Evolutionary conservation across 495 filamentous ascomycete species (phyloP), one percentile per base, ranked within the genome.

Genomic region (Neurospora discreta): DNA sequence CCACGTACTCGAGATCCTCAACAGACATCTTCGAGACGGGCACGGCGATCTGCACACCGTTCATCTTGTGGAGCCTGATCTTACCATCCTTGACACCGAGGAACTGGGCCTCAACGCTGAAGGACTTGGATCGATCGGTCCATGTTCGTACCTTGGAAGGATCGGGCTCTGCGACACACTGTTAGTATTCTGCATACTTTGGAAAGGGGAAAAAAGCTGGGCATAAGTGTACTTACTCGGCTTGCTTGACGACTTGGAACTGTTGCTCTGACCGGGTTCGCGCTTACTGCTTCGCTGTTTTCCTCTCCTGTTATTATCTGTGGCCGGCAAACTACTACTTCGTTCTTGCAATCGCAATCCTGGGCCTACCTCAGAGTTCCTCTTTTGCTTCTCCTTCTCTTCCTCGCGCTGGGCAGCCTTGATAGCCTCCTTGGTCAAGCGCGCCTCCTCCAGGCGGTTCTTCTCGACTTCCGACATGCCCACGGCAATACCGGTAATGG

Each of bases 41-140:
- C 5, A 99, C 95, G 9, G 95, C 95, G 81, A 99, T 99, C 80
- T 98, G 97, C 68, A 99, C 93, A 13, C 95, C 95, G 77, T 99
- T 99, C 79, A 90, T 84, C 84, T 99, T 99, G 83, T 99, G 95
- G 6, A 99, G 85, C 81, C 98, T 95, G 73, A 99, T 95, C 83
- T 99, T 98, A 65, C 93, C 93, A 79, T 98, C 95, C 78, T 89
- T 91, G 30, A 97, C 84, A 20, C 94, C 96, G 72, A 98, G 89
- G 78, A 98, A 99, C 77, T 99, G 93, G 11, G 95, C 95, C 71
- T 99, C 95, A 71, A 99, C 95, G 72, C 93, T 97, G 81, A 99
- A 99, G 13, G 93, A 92, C 75, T 93, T 96, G 20, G 92, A 91
- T 68, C 96, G 89, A 79, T 99, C 95, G 13, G 94, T 97, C 95